phyloP scores from a whole-genome alignment of 139 green algal species.

The Eudorina sp. region DNA sequence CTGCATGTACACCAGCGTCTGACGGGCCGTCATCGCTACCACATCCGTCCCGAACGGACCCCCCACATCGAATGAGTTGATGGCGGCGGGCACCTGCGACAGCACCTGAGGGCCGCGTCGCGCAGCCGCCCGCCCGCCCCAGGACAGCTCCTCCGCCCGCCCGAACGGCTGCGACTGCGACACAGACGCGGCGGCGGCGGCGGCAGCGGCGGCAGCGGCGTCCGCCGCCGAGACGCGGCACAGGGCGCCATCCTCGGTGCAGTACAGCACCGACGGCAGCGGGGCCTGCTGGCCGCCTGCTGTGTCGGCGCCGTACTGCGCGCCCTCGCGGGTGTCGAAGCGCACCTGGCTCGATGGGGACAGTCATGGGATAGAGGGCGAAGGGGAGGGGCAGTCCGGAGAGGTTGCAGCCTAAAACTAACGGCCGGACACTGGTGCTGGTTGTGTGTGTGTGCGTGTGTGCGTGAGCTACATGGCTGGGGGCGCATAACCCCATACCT shows the following conservation, averaged over 20 bases:
- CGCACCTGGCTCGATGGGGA: too few relatives aligned
- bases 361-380: background rate
- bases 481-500: too few relatives aligned
- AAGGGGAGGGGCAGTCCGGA: background rate
- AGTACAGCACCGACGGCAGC: slow-evolving; percentile 62
- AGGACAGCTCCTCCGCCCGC: background rate
- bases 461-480: too few relatives aligned
- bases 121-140: background rate
- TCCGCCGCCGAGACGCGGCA: slow-evolving; percentile 2
- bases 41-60: slow-evolving; percentile 51
- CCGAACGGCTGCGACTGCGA: background rate
- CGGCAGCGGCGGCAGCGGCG: background rate
- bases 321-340: slow-evolving; percentile 45
- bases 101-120: slow-evolving; percentile 12
- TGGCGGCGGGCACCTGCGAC: slow-evolving; percentile 30
- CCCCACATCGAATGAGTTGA: slow-evolving; percentile 68
- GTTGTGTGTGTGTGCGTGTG: too few relatives aligned
- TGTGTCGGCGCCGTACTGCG: background rate
- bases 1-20: slow-evolving; percentile 60
- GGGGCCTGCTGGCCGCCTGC: background rate
- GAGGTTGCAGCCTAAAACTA: too few relatives aligned
- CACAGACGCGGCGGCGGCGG: background rate
- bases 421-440: too few relatives aligned
- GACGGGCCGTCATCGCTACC: slow-evolving; percentile 53
- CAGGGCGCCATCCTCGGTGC: slow-evolving; percentile 61